phyloP scores from a whole-genome alignment of 768 basidiomycete species.

The Podaxis sp. region DNA sequence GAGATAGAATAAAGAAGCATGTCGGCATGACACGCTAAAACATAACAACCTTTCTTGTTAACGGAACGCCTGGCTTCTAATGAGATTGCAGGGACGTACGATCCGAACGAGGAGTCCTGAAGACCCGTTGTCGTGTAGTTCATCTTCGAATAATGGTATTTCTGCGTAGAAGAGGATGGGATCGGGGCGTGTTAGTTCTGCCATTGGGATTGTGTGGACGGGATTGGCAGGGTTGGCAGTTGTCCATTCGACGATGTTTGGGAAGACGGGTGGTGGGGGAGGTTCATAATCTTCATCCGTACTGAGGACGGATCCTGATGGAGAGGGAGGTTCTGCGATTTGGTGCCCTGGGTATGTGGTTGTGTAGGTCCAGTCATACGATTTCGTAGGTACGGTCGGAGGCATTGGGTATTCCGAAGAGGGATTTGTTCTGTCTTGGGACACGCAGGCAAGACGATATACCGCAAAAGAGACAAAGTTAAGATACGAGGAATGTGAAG shows the following conservation, averaged over 20 bases:
- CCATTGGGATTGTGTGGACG: conserved; percentile 71
- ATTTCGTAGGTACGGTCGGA: conserved; percentile 69
- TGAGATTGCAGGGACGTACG: conserved; percentile 42
- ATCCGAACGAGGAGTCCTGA: conserved; percentile 82
- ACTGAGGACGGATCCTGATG: conserved; percentile 9
- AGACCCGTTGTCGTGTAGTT: conserved; percentile 94
- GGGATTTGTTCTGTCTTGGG: conserved; percentile 53
- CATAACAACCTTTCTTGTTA: conserved; percentile 2
- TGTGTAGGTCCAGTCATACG: conserved; percentile 98
- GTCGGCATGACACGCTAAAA: conserved; percentile 93
- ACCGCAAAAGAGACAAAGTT: conserved; percentile 16
- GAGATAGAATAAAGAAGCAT: conserved; percentile 84
- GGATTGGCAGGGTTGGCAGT: conserved; percentile 53
- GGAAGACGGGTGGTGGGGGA: conserved; percentile 13
- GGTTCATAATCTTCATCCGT: conserved; percentile 16
- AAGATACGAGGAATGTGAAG: conserved; percentile 15
- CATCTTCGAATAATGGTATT: conserved; percentile 91
- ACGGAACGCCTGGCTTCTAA: background rate
- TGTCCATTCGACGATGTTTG: conserved; percentile 34
- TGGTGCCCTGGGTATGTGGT: conserved; percentile 75
- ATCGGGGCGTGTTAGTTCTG: conserved; percentile 82
- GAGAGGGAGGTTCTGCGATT: conserved; percentile 10
- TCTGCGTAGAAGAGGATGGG: conserved; percentile 99
- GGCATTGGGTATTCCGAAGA: conserved; percentile 64
- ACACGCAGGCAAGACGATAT: conserved; percentile 1